Percentiles rank a stretch among this genome's conserved stretches.
These are phyloP conservation scores for Acrodontium crateriforme DNA, from an alignment of 2,329 filamentous ascomycete genomes.

Conservation along the genomic window DNA sequence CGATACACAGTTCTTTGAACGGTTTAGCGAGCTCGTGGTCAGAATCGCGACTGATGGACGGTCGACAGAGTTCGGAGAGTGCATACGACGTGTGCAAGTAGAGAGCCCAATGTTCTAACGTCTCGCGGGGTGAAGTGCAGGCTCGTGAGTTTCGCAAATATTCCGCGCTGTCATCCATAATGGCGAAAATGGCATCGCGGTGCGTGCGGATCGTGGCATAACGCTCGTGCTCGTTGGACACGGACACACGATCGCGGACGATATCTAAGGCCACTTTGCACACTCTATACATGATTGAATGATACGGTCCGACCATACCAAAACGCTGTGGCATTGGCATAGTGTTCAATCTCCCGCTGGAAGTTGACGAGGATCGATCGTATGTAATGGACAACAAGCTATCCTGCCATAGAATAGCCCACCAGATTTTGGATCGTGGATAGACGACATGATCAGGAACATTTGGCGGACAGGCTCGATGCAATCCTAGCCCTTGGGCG, in stretches of 20 bases:
- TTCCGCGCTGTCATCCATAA: conserved; percentile 44
- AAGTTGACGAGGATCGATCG: conserved; percentile 42
- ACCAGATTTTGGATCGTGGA: conserved; percentile 29
- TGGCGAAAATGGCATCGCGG: conserved; percentile 41
- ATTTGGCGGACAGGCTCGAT: conserved; percentile 43
- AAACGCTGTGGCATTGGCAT: conserved; percentile 23
- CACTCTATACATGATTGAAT: conserved; percentile 42
- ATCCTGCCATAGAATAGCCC: conserved; percentile 52
- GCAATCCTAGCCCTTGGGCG: conserved; percentile 46
- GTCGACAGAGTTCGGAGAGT: conserved; percentile 47
- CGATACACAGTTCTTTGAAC: conserved; percentile 42
- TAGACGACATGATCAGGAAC: conserved; percentile 34
- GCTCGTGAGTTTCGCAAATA: conserved; percentile 41
- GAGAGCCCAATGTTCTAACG: conserved; percentile 45
- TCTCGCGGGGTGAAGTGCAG: conserved; percentile 36
- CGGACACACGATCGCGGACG: conserved; percentile 41
- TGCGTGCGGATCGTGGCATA: conserved; percentile 40
- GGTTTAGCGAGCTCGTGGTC: conserved; percentile 31
- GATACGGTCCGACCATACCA: conserved; percentile 38
- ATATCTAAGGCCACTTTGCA: conserved; percentile 47
- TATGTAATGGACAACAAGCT: conserved; percentile 50
- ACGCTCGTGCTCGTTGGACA: conserved; percentile 40
- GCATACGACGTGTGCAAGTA: conserved; percentile 50
- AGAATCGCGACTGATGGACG: conserved; percentile 41
- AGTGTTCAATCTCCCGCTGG: conserved; percentile 38